Evolutionary conservation across 306 rosid species (phyloP).

Genomic region (Vicia villosa): DNA sequence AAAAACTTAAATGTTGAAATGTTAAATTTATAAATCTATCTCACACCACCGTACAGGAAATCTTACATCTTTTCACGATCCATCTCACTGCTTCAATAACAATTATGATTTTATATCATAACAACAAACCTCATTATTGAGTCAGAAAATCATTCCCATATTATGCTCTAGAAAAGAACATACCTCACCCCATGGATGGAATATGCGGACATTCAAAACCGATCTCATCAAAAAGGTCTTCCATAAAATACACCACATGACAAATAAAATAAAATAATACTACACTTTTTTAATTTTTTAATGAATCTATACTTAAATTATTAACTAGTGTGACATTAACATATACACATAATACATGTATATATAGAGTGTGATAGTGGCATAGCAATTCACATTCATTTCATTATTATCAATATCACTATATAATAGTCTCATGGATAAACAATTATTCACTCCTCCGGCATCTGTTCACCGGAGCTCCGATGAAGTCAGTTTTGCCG

Average conservation of each 20-base stretch:
- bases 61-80: too few species aligned
- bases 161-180: slow-evolving; percentile 7
- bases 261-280: slow-evolving; percentile 21
- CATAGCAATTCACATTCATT: slow-evolving; percentile 4
- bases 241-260: neutral
- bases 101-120: too few species aligned
- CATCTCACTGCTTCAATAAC: too few species aligned
- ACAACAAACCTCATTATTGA: too few species aligned
- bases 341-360: neutral
- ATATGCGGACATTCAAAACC: slow-evolving; percentile 40
- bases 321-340: neutral
- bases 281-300: neutral
- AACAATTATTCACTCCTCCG: neutral
- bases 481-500: slow-evolving; percentile 49
- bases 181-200: neutral
- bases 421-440: neutral
- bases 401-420: neutral
- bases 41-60: too few species aligned
- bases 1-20: too few species aligned
- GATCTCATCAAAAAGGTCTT: slow-evolving; percentile 5
- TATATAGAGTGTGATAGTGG: neutral
- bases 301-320: too few species aligned
- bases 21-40: too few species aligned
- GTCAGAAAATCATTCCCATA: neutral
- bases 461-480: slow-evolving; percentile 25